Evolutionary conservation across 2,329 filamentous ascomycete genomes (phyloP).

Genomic region (Colletotrichum viniferum): DNA sequence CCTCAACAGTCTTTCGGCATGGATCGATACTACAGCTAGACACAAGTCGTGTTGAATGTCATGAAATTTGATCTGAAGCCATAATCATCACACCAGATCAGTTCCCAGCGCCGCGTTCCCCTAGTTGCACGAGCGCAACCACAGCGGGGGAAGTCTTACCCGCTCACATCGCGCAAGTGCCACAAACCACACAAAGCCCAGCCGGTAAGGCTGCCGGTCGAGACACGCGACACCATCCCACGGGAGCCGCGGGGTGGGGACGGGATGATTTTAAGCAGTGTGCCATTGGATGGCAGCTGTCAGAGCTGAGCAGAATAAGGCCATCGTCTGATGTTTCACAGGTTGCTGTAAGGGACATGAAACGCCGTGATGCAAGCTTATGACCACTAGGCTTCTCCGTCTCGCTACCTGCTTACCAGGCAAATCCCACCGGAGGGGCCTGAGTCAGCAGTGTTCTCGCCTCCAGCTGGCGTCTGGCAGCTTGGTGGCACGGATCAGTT

Average conservation of each 20-base stretch:
- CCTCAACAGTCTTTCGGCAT: no score
- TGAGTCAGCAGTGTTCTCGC: background rate
- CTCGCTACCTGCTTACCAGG: background rate
- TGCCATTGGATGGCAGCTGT: background rate
- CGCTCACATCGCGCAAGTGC: rapidly evolving
- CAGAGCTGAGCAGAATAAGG: background rate
- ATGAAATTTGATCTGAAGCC: no score
- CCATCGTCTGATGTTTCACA: background rate
- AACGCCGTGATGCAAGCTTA: background rate
- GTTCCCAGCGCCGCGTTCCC: no score
- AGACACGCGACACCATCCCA: background rate
- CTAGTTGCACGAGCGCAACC: no score
- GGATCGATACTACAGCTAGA: no score
- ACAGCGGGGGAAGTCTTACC: no score
- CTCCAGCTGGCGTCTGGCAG: background rate
- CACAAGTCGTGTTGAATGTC: no score
- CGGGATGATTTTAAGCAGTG: background rate
- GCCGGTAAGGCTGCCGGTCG: background rate
- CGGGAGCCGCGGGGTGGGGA: background rate
- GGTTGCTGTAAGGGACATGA: background rate
- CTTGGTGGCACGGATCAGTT: background rate
- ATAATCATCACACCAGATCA: no score
- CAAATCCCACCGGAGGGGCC: no score
- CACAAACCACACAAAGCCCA: background rate
- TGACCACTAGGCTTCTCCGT: background rate